These are phyloP conservation scores for Pisolithus orientalis DNA, from an alignment of 768 basidiomycete species.

Conservation along the genomic window DNA sequence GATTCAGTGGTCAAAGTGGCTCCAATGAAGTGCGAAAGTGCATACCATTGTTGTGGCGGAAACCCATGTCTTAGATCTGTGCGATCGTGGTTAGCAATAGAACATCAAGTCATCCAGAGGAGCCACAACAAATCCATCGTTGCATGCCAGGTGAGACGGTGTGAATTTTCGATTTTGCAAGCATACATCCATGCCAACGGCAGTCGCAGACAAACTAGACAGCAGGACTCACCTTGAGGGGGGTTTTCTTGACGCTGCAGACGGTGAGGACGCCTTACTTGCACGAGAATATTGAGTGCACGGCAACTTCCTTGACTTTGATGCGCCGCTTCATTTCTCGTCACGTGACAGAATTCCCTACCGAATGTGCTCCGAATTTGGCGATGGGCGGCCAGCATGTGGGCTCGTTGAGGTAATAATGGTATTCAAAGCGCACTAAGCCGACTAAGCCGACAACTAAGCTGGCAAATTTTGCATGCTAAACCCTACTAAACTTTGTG, in stretches of 20 bases:
- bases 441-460: too few species aligned
- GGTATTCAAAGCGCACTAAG: too few species aligned
- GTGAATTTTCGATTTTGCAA: neutral
- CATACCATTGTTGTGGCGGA: conserved; percentile 31
- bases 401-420: too few species aligned
- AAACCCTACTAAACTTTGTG: too few species aligned
- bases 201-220: neutral
- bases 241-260: conserved; percentile 26
- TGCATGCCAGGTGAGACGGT: neutral
- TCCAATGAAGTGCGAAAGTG: conserved; percentile 23
- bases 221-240: conserved; percentile 26
- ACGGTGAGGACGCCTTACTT: conserved; percentile 9
- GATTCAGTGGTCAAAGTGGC: neutral
- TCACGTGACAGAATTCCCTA: neutral
- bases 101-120: conserved; percentile 13
- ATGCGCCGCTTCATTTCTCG: conserved; percentile 23
- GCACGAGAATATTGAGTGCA: neutral
- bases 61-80: conserved; percentile 30
- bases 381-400: too few species aligned
- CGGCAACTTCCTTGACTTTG: conserved; percentile 23
- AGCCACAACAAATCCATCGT: conserved; percentile 17
- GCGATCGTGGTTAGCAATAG: conserved; percentile 10
- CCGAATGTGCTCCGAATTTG: too few species aligned
- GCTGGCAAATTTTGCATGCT: too few species aligned
- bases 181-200: neutral